Evolutionary conservation across 805 yeast genomes (phyloP), one percentile per base, ranked within the genome.

Genomic region (Grigorovia jiainica): DNA sequence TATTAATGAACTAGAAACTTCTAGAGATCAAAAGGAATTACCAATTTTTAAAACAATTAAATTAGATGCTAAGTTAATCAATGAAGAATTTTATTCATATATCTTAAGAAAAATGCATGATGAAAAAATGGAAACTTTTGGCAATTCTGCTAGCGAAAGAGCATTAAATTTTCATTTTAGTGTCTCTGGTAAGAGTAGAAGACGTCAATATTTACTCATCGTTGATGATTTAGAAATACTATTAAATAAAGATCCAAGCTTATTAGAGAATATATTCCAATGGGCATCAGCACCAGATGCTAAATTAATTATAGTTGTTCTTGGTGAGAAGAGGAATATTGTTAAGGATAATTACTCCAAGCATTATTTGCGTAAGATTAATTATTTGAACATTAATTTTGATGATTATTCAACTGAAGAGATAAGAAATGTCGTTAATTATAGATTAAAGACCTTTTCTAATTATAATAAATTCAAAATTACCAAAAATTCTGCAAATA

Each of bases 311-410:
- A 94, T 90, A 2, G 70, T 92, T 33, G 96, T 97, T 0, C 86
- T 90, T 27, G 96, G 96, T 4, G 89, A 90, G 59, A 87, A 96
- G 0, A 86, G 90, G 95, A 96, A 92, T 63, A 65, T 92, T 36
- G 97, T 97, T 0, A 97, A 90, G 56, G 69, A 95, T 40, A 70
- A 78, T 38, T 66, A 92, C 27, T 76, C 89, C n/a, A 89, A 86
- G 61, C 89, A 90, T 60, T 81, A 87, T 3, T 79, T 95, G 0
- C 83, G 95, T 1, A 75, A 97, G 47, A 67, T 90, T 43, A 97
- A 97, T 2, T 68, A 87, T 27, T 76, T 82, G 8, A 73, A 96
- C 58, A 73, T 89, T 34, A 83, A 82, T 58, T 92, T 90, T 55
- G 76, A 86, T 0, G 95, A 96, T 2, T 92, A 92, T 58, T 77